phyloP scores from a whole-genome alignment of 768 basidiomycete species.

The Auricularia heimuer region DNA sequence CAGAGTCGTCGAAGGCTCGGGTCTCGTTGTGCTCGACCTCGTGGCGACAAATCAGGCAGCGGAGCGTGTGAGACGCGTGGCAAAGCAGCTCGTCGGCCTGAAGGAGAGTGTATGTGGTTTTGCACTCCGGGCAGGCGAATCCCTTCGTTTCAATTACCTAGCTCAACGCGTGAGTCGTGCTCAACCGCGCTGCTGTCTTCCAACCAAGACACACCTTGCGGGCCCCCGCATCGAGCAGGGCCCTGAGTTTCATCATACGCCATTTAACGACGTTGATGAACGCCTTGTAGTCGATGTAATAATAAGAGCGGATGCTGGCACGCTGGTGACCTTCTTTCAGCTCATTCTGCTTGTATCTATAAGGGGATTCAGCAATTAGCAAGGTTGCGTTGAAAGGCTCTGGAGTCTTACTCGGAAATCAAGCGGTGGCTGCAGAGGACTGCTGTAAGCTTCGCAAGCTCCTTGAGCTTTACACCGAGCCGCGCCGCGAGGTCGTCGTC shows the following conservation, averaged over 20 bases:
- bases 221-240: constrained; percentile 77
- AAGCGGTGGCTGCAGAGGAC: constrained; percentile 58
- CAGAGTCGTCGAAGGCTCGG: constrained; percentile 60
- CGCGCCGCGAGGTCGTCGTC: constrained; percentile 89
- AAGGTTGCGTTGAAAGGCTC: not conserved
- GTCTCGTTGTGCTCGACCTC: constrained; percentile 91
- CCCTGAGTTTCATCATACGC: constrained; percentile 87
- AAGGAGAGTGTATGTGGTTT: constrained; percentile 71
- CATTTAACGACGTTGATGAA: constrained; percentile 98
- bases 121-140: constrained; percentile 90
- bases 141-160: constrained; percentile 96
- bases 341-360: constrained; percentile 85
- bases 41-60: constrained; percentile 73
- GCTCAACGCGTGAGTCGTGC: too few species aligned
- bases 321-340: constrained; percentile 83
- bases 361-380: not conserved
- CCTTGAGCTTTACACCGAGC: constrained; percentile 82
- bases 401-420: not conserved
- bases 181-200: not conserved
- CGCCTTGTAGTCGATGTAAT: constrained; percentile 89
- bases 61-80: constrained; percentile 49
- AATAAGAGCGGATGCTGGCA: constrained; percentile 83
- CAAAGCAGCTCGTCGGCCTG: constrained; percentile 82
- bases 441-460: constrained; percentile 82
- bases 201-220: constrained; percentile 55